Conservation (phyloP, 345 rosid species). For the Sonneratia alba region DNA sequence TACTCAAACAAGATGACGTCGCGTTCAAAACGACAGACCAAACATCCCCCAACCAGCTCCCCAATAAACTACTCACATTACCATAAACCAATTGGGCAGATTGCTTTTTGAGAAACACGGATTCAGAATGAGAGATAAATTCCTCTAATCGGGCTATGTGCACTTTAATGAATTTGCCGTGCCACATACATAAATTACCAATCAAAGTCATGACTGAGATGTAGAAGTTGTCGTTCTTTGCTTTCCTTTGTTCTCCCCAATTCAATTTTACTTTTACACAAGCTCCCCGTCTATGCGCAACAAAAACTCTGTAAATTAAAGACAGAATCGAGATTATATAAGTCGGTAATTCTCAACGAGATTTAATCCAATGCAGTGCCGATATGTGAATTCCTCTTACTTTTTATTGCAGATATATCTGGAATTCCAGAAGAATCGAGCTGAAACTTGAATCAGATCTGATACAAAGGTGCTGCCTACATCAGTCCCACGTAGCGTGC, state of each 20-base stretch:
- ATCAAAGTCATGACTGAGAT: no score
- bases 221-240: neutral
- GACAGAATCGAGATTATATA: neutral
- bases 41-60: slow-evolving; percentile 8
- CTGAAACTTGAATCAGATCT: neutral
- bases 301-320: neutral
- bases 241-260: neutral
- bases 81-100: neutral
- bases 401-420: neutral
- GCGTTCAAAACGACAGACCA: slow-evolving; percentile 6
- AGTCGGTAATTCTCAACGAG: neutral
- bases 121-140: no score
- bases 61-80: neutral
- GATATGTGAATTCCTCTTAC: neutral
- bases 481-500: neutral
- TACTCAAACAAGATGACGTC: slow-evolving; percentile 7
- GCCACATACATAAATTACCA: no score
- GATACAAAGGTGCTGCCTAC: neutral
- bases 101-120: neutral
- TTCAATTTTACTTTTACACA: neutral
- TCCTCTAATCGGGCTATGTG: no score
- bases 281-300: neutral
- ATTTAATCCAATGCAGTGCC: neutral
- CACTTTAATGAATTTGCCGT: no score
- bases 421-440: slow-evolving; percentile 2